Conservation (phyloP, 306 rosid genomes). For the Malus domestica region DNA sequence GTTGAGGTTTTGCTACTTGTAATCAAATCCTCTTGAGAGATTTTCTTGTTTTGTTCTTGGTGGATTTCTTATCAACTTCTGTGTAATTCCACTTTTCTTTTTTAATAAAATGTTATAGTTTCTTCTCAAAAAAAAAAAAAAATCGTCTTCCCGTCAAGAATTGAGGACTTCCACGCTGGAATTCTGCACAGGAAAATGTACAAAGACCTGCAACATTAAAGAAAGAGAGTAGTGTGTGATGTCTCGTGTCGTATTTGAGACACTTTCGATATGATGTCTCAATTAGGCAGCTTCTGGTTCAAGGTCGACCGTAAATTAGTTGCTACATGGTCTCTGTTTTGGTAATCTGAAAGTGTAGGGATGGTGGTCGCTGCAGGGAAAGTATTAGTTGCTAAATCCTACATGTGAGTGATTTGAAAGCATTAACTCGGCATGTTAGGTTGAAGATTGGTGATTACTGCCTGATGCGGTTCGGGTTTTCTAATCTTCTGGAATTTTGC, state of each 20-base stretch:
- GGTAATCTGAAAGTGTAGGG: background rate
- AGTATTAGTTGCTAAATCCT: background rate
- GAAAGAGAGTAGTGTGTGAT: background rate
- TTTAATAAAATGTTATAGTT: too few species aligned
- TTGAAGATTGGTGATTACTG: background rate
- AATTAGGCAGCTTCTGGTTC: background rate
- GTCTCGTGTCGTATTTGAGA: background rate
- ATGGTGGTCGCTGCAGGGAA: background rate
- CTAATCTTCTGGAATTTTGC: background rate
- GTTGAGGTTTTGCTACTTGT: too few species aligned
- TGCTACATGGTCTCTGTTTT: background rate
- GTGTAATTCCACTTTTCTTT: too few species aligned
- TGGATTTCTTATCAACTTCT: too few species aligned
- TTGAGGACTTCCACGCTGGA: background rate
- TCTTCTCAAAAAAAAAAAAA: too few species aligned
- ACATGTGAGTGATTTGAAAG: background rate
- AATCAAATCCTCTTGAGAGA: too few species aligned
- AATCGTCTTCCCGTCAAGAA: too few species aligned
- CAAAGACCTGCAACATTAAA: background rate
- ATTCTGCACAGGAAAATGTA: background rate
- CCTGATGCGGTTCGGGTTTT: background rate
- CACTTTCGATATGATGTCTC: background rate
- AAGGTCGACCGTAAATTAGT: background rate
- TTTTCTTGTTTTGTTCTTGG: too few species aligned
- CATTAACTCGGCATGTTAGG: background rate